A percentile compares a stretch with the other conserved stretches of the same genome.
phyloP scores from a whole-genome alignment of 805 yeast species.

The Zygoascus biomembranicola region DNA sequence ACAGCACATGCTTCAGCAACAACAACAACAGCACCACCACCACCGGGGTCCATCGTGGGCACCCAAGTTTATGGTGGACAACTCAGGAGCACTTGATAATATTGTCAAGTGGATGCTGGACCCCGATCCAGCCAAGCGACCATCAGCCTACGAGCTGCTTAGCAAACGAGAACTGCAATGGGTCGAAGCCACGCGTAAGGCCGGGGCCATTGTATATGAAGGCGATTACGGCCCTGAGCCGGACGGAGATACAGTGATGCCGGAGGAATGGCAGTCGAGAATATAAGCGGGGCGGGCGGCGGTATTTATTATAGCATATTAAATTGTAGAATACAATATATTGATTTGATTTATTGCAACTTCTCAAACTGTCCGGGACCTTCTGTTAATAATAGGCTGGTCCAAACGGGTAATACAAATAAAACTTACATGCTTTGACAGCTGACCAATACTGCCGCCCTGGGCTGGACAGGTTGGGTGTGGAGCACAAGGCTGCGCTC shows the following conservation, averaged over 20 bases:
- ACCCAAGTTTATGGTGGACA: slow-evolving; percentile 72
- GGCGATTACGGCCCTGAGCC: slow-evolving; percentile 90
- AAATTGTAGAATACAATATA: not conserved
- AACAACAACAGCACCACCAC: not conserved
- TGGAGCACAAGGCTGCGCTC: no score
- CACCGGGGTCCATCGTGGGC: slow-evolving; percentile 59
- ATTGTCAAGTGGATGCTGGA: slow-evolving; percentile 83
- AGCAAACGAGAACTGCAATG: slow-evolving; percentile 62
- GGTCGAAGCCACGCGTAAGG: slow-evolving; percentile 72
- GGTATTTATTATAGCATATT: not conserved
- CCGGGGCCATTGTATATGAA: slow-evolving; percentile 91
- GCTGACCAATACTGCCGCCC: no score
- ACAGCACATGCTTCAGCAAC: not conserved
- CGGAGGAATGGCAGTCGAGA: slow-evolving; percentile 3
- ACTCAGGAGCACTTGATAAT: slow-evolving; percentile 62
- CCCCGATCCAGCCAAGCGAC: slow-evolving; percentile 73
- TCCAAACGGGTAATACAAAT: no score
- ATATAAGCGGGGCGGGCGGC: not conserved
- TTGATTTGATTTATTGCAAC: no score
- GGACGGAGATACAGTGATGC: slow-evolving; percentile 22
- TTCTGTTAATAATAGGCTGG: not conserved
- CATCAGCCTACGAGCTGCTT: slow-evolving; percentile 69
- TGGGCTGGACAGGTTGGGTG: no score
- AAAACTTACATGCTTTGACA: no score
- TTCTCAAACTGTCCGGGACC: no score